phyloP scores from a whole-genome alignment of 306 rosid species.

The Notholithocarpus densiflorus region DNA sequence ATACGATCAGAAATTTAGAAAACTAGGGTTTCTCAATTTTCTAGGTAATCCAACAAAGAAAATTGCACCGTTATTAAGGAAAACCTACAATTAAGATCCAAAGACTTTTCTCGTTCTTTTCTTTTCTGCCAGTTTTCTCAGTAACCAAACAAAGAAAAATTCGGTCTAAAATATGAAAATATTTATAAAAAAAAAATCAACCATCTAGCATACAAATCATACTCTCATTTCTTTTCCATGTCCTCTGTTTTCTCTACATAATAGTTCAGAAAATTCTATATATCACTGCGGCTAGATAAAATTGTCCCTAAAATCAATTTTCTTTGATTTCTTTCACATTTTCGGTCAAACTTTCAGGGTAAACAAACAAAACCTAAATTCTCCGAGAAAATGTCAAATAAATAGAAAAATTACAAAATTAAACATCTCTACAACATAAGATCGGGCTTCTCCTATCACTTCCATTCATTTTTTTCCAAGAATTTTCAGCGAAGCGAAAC shows the following conservation, averaged over 20 bases:
- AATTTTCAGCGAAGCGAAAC: neutral
- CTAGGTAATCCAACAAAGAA: no score
- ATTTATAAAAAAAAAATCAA: neutral
- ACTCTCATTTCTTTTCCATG: neutral
- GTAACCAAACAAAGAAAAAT: neutral
- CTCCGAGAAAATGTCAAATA: neutral
- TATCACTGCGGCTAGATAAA: neutral
- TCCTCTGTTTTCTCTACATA: neutral
- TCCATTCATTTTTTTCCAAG: no score
- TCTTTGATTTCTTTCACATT: neutral
- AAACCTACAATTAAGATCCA: no score
- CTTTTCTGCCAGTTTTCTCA: no score
- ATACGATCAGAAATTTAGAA: neutral
- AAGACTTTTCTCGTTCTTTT: no score
- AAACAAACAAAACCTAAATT: neutral
- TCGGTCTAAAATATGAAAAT: neutral
- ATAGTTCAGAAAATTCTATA: neutral
- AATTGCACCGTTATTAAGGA: no score
- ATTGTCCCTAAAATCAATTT: neutral
- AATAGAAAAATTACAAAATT: neutral
- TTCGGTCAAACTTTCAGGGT: neutral
- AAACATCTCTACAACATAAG: neutral
- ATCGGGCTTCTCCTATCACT: neutral
- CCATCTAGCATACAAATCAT: neutral
- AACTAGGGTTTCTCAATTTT: neutral